These are phyloP conservation scores for Pouteria glomerata DNA, from an alignment of 148 eudicot genomes.

Conservation along the genomic window DNA sequence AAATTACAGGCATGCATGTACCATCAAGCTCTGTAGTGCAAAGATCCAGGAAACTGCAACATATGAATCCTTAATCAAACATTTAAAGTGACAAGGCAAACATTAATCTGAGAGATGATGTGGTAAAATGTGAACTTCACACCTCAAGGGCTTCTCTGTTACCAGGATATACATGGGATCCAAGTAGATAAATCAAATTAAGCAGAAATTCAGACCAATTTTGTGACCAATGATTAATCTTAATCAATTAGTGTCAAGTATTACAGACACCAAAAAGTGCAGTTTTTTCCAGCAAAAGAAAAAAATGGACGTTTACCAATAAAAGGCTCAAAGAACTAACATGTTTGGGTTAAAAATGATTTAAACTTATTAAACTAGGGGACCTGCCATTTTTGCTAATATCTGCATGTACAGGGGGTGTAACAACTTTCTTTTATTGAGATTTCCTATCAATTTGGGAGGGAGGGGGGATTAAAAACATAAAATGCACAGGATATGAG, in stretches of 20 bases:
- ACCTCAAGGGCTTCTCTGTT: neutral
- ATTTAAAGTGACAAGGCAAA: no score
- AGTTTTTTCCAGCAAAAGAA: no score
- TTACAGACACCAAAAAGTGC: no score
- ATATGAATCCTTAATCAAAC: neutral
- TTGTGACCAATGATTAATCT: neutral
- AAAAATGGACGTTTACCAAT: neutral
- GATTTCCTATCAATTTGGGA: neutral
- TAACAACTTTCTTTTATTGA: neutral
- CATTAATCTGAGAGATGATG: neutral
- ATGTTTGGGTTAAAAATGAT: neutral
- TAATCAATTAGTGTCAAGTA: neutral
- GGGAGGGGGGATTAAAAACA: neutral
- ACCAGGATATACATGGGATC: neutral
- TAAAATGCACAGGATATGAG: neutral
- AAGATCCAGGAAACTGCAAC: constrained; percentile 1
- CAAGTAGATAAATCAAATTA: neutral
- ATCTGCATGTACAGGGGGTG: neutral
- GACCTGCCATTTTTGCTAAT: no score
- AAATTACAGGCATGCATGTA: neutral
- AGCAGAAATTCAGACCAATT: neutral
- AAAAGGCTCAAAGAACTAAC: neutral
- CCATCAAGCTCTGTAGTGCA: neutral
- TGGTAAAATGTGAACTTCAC: neutral
- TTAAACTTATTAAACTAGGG: neutral